Percentiles rank a stretch among this genome's conserved stretches.
Conservation (phyloP, 306 rosid species). For the Mimosa bimucronata region DNA sequence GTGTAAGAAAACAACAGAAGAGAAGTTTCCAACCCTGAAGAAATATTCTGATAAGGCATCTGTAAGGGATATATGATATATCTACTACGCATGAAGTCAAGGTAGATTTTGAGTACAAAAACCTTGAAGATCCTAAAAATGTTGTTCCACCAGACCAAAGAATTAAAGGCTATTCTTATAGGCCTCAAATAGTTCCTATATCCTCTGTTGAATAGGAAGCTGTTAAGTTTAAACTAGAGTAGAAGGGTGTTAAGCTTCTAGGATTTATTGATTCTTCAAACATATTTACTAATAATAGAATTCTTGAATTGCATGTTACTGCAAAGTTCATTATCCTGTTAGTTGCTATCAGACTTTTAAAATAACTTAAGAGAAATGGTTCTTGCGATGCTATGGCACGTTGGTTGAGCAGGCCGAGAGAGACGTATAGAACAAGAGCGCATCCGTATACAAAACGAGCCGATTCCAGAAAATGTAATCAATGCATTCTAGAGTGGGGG, state of each 20-base stretch:
- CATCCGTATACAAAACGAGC: too few relatives aligned
- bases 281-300: slow-evolving; percentile 30
- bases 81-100: slow-evolving; percentile 85
- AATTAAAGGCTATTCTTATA: slow-evolving; percentile 90
- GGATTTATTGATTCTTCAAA: slow-evolving; percentile 81
- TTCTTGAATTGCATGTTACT: background rate
- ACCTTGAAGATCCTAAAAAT: slow-evolving; percentile 56
- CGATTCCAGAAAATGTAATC: too few relatives aligned
- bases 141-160: slow-evolving; percentile 88
- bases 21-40: slow-evolving; percentile 85
- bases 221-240: slow-evolving; percentile 88
- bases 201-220: slow-evolving; percentile 85
- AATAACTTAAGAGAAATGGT: background rate
- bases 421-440: too few relatives aligned
- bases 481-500: too few relatives aligned
- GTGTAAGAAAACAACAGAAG: slow-evolving; percentile 93
- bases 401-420: too few relatives aligned
- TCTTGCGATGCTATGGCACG: background rate
- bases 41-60: slow-evolving; percentile 94
- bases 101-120: slow-evolving; percentile 77
- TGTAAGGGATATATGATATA: slow-evolving; percentile 62
- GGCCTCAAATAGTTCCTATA: slow-evolving; percentile 94
- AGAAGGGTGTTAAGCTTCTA: slow-evolving; percentile 84
- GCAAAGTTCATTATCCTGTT: background rate
- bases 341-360: background rate